Base-by-base conservation (phyloP, 2,329 filamentous ascomycete genomes). In the Apiospora sp. region DNA sequence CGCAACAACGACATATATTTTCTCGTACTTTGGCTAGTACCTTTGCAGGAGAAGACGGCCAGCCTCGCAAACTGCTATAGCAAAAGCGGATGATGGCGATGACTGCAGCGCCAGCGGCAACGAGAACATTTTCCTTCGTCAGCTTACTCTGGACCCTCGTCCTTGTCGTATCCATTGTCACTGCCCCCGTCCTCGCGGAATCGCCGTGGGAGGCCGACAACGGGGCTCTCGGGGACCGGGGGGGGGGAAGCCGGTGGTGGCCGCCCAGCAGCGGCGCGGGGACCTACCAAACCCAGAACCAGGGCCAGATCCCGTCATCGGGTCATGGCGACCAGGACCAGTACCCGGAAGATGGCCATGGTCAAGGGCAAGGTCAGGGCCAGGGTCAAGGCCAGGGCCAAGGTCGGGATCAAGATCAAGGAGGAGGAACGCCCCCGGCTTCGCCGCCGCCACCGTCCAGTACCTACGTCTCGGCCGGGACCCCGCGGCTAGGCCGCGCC, bases 401-500 rank as follows among this genome's bases (percentile, higher is more conserved):
- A 22, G 48, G 48, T 13, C 48, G 48, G 22, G 48, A 51, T 19
- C 48, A 51, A 24, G 48, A 51, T 19, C 48, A 51, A 24, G 48
- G 48, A 27, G 30, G 7, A 4, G 27, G 2, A 30, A 2, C 27
- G 27, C 27, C 27, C 27, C 27, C 27, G n/a, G n/a, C n/a, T 30
- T 68, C 48, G 73, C 77, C 72, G 71, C 74, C 71, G 71, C 74
- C 61, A 74, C 80, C 73, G 37, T 74, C 71, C 72, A 77, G 16
- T 70, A 75, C 71, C 71, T 82, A 64, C 75, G 79, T 73, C 69
- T 82, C 71, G 73, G 74, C 71, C 74, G 76, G 64, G 74, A 77
- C 64, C 75, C 78, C 43, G 19, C 58, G 34, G 22, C 34, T 64
- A 7, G 58, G 58, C 34, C 58, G 34, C 34, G 58, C 58, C 30